Evolutionary conservation across 495 filamentous ascomycete genomes (phyloP).

Genomic region (Aspergillus ostianus): DNA sequence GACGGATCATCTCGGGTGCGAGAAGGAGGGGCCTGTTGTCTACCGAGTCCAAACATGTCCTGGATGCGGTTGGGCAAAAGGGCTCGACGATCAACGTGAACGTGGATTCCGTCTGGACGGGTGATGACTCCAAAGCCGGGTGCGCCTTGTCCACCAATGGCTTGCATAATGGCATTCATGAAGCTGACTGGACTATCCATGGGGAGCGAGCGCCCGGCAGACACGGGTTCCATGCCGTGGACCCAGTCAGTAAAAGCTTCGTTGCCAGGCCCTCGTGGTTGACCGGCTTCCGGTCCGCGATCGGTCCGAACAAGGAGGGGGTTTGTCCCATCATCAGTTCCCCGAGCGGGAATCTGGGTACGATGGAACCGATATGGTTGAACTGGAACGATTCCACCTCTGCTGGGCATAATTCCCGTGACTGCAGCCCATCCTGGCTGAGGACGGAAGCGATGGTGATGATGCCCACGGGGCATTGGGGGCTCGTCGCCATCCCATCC

Average conservation of each 20-base stretch:
- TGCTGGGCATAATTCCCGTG: constrained; percentile 44
- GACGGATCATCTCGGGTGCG: constrained; percentile 56
- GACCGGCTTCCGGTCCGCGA: constrained; percentile 34
- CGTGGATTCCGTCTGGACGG: constrained; percentile 58
- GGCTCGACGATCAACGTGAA: constrained; percentile 50
- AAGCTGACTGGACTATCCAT: constrained; percentile 63
- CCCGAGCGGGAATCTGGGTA: constrained; percentile 45
- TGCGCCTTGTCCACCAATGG: constrained; percentile 50
- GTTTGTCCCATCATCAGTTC: constrained; percentile 75
- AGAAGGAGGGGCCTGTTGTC: constrained; percentile 43
- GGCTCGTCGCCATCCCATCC: constrained; percentile 55
- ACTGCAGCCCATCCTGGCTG: constrained; percentile 44
- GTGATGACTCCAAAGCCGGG: constrained; percentile 54
- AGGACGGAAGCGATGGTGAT: constrained; percentile 46
- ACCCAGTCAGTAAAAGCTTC: constrained; percentile 54
- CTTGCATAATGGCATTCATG: constrained; percentile 59
- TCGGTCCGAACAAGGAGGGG: constrained; percentile 61
- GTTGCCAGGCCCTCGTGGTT: constrained; percentile 29
- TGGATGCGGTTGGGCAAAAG: constrained; percentile 55
- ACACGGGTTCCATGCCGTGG: constrained; percentile 50
- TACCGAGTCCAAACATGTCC: constrained; percentile 54
- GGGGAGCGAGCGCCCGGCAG: constrained; percentile 45
- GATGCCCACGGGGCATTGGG: constrained; percentile 42
- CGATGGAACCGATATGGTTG: constrained; percentile 56
- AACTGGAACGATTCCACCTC: constrained; percentile 44